These are phyloP conservation scores for Protomyces gravidus DNA, from an alignment of 1,139 yeast species.

Conservation along the genomic window DNA sequence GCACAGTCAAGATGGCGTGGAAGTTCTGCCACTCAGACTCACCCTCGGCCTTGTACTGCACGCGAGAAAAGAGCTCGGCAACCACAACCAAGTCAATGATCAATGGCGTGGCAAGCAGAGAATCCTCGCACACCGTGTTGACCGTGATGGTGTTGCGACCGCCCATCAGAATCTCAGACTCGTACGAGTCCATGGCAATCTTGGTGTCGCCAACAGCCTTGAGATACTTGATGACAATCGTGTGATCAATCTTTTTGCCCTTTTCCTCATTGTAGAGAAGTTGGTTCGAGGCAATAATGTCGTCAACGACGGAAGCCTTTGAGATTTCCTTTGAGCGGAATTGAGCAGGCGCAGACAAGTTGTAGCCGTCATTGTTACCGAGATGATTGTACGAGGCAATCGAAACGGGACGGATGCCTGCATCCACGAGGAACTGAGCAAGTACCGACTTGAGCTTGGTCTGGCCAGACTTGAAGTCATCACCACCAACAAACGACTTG, in stretches of 20 bases:
- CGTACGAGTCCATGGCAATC: conserved; percentile 98
- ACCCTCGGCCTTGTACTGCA: conserved; percentile 60
- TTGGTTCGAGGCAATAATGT: conserved; percentile 83
- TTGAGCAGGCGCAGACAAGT: conserved; percentile 85
- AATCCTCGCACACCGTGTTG: conserved; percentile 95
- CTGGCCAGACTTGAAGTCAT: conserved; percentile 95
- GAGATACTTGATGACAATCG: conserved; percentile 90
- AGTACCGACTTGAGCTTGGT: conserved; percentile 90
- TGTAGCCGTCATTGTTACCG: conserved; percentile 95
- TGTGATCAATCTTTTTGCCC: conserved; percentile 81
- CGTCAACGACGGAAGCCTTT: conserved; percentile 89
- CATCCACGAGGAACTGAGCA: conserved; percentile 93
- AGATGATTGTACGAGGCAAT: conserved; percentile 94
- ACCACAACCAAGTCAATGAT: conserved; percentile 86
- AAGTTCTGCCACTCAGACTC: conserved; percentile 55
- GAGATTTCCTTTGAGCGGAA: conserved; percentile 94
- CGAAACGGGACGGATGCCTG: conserved; percentile 91
- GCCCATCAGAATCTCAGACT: conserved; percentile 93
- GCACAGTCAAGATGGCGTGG: conserved; percentile 80
- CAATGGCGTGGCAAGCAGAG: conserved; percentile 88
- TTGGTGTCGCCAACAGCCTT: conserved; percentile 94
- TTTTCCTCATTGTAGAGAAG: conserved; percentile 76
- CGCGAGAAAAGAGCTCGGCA: conserved; percentile 85
- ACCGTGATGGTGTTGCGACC: conserved; percentile 92
- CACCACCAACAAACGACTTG: conserved; percentile 84